Percentiles rank a stretch among this genome's conserved stretches.
phyloP scores from a whole-genome alignment of 768 basidiomycete species.

The Rhizopogon vulgaris region DNA sequence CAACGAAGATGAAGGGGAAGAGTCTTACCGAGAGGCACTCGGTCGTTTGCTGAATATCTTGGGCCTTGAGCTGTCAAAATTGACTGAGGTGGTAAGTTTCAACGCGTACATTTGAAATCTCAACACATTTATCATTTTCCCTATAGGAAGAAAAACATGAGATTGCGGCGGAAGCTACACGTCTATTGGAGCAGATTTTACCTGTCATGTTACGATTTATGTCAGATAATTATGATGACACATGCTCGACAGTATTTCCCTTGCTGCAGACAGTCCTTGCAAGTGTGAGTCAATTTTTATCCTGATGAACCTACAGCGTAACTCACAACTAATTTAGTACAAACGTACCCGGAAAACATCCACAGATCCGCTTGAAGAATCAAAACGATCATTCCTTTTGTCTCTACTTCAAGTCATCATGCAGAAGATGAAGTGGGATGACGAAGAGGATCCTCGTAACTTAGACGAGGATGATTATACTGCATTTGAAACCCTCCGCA shows the following conservation, averaged over 20 bases:
- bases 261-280: slow-evolving; percentile 70
- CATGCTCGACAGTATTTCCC: slow-evolving; percentile 78
- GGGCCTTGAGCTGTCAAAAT: slow-evolving; percentile 77
- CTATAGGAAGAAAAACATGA: slow-evolving; percentile 56
- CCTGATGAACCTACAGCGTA: background rate
- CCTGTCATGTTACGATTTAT: slow-evolving; percentile 85
- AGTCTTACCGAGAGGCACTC: slow-evolving; percentile 83
- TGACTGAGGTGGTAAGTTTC: slow-evolving; percentile 57
- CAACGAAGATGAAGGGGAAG: slow-evolving; percentile 79
- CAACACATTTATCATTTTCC: slow-evolving; percentile 3
- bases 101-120: background rate
- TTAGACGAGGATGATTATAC: slow-evolving; percentile 83
- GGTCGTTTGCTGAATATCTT: slow-evolving; percentile 78
- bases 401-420: slow-evolving; percentile 75
- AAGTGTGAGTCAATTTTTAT: slow-evolving; percentile 42
- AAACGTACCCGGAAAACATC: slow-evolving; percentile 67
- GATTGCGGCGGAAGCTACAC: slow-evolving; percentile 57
- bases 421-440: slow-evolving; percentile 88
- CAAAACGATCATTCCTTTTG: slow-evolving; percentile 69
- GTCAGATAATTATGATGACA: slow-evolving; percentile 87
- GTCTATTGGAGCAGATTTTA: slow-evolving; percentile 58
- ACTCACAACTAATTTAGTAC: slow-evolving; percentile 47
- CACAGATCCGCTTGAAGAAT: slow-evolving; percentile 53
- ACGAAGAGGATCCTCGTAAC: slow-evolving; percentile 71
- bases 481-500: slow-evolving; percentile 81